Base-by-base conservation (phyloP, 2,329 filamentous ascomycete species). In the Cercospora berteroae region DNA sequence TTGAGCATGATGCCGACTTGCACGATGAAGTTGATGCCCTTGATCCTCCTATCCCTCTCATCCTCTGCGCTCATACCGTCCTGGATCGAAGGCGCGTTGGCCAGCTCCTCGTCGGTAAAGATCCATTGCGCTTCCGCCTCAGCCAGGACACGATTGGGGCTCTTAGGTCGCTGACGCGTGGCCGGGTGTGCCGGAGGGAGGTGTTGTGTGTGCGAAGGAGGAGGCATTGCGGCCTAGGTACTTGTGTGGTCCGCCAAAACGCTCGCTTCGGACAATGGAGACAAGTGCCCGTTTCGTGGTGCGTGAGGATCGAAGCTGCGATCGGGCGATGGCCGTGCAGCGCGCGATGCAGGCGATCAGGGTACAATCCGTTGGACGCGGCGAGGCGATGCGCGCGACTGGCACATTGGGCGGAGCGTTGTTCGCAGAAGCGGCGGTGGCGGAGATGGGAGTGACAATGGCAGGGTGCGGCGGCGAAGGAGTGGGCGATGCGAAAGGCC, bases 1-100 rank as follows among this genome's bases (percentile, higher is more conserved):
- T 96, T 94, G 62, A 98, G 86, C 83, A 97, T 89, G 72, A 96
- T 92, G 71, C 94, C 95, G 55, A 94, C 93, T 79, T 97, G 94
- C 70, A 93, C 90, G 75, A 99, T 96, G 81, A 99, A 99, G 79
- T 97, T 96, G 77, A 97, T 90, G 57, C 95, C 94, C 79, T 98
- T 98, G 68, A 91, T 90, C 65, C 95, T 88, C 67, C 91, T 85
- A 71, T 90, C 85, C 69, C 92, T 86, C 81, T 98, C 95, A 76
- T 95, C 89, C 31, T 89, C 87, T 3, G 89, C 85, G 8, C 88
- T 79, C 77, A 98, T 87, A 23, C 94, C 94, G 72, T 97, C 92
- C 13, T 93, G 80, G 67, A 96, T 89, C 62, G 92, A 95, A 0
- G 95, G 95, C 6, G 93, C 91, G 76, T 90, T 91, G 63, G 87